These are phyloP conservation scores for Scalesia atractyloides DNA, from an alignment of 129 eudicot species.

Conservation along the genomic window DNA sequence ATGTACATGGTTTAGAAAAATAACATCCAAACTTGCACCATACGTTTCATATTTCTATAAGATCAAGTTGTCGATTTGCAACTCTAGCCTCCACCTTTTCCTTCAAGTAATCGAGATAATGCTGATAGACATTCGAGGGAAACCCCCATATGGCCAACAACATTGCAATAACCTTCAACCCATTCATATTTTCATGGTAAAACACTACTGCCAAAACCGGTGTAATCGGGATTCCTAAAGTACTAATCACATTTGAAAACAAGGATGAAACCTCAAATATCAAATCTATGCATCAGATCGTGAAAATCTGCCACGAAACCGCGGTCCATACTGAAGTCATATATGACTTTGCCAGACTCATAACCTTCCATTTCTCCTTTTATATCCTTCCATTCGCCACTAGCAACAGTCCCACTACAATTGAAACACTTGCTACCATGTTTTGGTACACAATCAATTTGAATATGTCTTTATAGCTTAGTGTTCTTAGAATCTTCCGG, in stretches of 20 bases:
- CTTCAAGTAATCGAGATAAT: slow-evolving; percentile 47
- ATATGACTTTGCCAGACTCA: slow-evolving; percentile 39
- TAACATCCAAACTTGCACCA: not conserved
- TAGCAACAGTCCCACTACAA: slow-evolving; percentile 42
- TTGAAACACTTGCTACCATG: slow-evolving; percentile 24
- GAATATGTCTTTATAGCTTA: slow-evolving; percentile 31
- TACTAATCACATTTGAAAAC: slow-evolving; percentile 58
- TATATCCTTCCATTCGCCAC: slow-evolving; percentile 51
- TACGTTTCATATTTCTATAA: slow-evolving; percentile 8
- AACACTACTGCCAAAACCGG: slow-evolving; percentile 50
- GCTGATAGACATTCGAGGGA: slow-evolving; percentile 52
- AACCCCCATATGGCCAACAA: slow-evolving; percentile 62
- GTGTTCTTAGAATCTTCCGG: slow-evolving; percentile 31
- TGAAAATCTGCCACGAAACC: slow-evolving; percentile 43
- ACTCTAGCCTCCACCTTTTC: slow-evolving; percentile 10
- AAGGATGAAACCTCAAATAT: slow-evolving; percentile 58
- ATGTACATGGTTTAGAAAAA: not conserved
- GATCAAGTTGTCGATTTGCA: slow-evolving; percentile 7
- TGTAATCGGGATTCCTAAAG: slow-evolving; percentile 46
- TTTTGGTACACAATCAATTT: slow-evolving; percentile 30
- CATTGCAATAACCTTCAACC: slow-evolving; percentile 47
- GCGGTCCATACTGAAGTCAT: slow-evolving; percentile 45
- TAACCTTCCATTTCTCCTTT: slow-evolving; percentile 46
- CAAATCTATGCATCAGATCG: slow-evolving; percentile 43
- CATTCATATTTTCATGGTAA: slow-evolving; percentile 55